Evolutionary conservation across 257 asterid genomes (phyloP).

Genomic region (Solanum acaule): DNA sequence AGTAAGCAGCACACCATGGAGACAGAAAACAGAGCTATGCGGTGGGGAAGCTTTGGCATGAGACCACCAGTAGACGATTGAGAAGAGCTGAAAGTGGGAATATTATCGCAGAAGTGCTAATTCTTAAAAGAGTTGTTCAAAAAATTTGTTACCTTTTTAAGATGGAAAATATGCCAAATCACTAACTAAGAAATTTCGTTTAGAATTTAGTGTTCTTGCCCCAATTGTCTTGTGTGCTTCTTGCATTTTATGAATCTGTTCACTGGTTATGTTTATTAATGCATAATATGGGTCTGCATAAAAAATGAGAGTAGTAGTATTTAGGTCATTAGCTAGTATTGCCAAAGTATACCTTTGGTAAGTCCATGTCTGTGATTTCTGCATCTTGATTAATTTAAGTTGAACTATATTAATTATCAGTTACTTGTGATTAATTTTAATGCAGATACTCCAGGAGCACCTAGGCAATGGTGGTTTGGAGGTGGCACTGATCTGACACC

Average conservation of each 20-base stretch:
- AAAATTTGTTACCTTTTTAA: not conserved
- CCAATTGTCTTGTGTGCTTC: not conserved
- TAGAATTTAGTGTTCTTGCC: not conserved
- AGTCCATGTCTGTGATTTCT: not conserved
- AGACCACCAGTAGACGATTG: not conserved
- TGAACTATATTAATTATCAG: not conserved
- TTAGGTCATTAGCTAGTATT: not conserved
- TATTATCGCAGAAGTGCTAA: not conserved
- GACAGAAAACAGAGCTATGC: not conserved
- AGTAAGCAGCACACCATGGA: not conserved
- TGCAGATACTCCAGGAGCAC: constrained; percentile 94
- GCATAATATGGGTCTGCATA: not conserved
- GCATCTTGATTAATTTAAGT: not conserved
- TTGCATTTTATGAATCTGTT: not conserved
- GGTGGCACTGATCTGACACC: constrained; percentile 99
- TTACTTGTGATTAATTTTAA: constrained; percentile 9
- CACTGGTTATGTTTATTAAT: not conserved
- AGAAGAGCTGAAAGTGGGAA: not conserved
- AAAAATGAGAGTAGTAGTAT: not conserved
- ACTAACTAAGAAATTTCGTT: not conserved
- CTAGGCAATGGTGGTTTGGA: constrained; percentile 98
- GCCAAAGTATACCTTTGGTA: not conserved
- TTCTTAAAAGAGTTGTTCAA: not conserved
- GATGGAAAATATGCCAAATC: not conserved
- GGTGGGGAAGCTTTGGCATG: not conserved